Evolutionary conservation across 768 basidiomycete genomes (phyloP), one percentile per base, ranked within the genome.

Genomic region (Pisolithus microcarpus): DNA sequence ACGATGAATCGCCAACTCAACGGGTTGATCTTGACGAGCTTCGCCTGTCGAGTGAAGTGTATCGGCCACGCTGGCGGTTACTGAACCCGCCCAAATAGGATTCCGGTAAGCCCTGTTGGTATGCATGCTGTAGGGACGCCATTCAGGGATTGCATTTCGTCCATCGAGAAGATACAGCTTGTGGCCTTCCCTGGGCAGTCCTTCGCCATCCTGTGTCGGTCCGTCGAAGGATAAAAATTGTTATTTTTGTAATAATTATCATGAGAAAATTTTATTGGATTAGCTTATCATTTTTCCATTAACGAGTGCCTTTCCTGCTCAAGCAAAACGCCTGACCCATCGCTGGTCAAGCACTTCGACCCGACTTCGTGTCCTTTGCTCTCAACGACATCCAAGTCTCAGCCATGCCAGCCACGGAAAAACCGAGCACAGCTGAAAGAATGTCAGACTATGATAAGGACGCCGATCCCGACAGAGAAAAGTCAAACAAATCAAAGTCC

Each of bases 341-440:
- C 40, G 34, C 38, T 47, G 38, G 38, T 23, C 28, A 43, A 26
- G 48, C 39, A 30, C 38, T 18, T 24, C 23, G 23, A n/a, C n/a
- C 28, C 30, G 16, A 16, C 15, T 19, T 48, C 19, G 24, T 39
- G 5, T 39, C 26, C 16, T 43, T 15, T 40, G 45, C 44, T 37
- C 43, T 40, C 16, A 50, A 16, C 46, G 38, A 52, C 50, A 16
- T 42, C 19, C 37, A 13, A 21, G n/a, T 49, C 45, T 15, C 42
- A 19, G 51, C 42, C 15, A 59, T 67, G 61, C 45, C 61, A 8
- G 26, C 61, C 11, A 51, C 63, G 10, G 63, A 66, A 49, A 62
- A 55, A 24, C 46, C 31, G 55, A 56, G 57, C n/a, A 1, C 38
- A 23, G 34, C 34, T 34, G 61, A 61, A 49, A 60, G 28, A 39